Base-by-base conservation (phyloP, 441 rosid species). In the Codiaeum variegatum region DNA sequence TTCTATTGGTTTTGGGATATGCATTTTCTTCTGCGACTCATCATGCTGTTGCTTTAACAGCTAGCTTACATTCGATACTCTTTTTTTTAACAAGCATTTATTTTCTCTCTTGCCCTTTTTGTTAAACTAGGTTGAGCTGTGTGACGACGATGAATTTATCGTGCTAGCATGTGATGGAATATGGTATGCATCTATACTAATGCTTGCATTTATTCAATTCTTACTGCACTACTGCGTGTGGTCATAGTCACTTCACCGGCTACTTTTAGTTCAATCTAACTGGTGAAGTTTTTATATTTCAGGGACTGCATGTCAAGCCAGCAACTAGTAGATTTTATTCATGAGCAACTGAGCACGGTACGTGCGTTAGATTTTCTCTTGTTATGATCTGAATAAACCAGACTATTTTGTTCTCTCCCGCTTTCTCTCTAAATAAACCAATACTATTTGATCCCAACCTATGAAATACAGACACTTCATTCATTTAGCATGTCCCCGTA, bases 301-400 rank as follows among this genome's bases (percentile, higher is more conserved):
- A 94, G 98, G 98, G 98, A 94, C 79, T 94, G 98, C 86, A 83
- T 94, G 95, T 82, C 98, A 44, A 92, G 97, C 88, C 97, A 94
- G 83, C 96, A 84, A 82, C 89, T 94, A 38, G 94, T 94, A 77
- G 98, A 94, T 85, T 94, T 86, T 71, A 75, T 94, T 71, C 94
- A 88, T 44, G 97, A 91, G 72, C 95, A 87, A 71, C 84, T 92
- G 75, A 75, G 75, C 5, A 70, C 73, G 66, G 98, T 94, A 87
- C 66, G 90, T 70, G 26, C 32, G 31, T 5, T 62, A 3, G 38
- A 29, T 3, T 9, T 9, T 42, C 9, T 56, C 31, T 49, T 60
- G 23, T 12, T 42, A 1, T 32, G 21, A 31, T 69, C 26, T 51
- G 19, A 46, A 36, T 29, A 13, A 6, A 9, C 68, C 23, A 7